Conservation (phyloP, 306 rosid genomes). For the Comarum palustre region DNA sequence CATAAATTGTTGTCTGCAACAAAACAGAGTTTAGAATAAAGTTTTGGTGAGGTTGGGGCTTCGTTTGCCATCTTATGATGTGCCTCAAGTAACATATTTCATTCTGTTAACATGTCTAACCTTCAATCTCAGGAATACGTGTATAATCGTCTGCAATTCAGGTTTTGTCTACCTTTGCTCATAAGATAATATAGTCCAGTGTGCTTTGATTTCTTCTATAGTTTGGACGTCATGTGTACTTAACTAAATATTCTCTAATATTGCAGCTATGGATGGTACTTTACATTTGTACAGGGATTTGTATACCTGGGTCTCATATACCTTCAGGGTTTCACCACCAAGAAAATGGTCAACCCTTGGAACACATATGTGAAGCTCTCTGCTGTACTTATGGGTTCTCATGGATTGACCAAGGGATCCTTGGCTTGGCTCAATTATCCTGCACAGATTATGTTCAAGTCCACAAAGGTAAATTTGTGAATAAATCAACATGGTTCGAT, state of each 20-base stretch:
- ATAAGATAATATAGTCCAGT: neutral
- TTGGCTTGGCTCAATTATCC: conserved; percentile 64
- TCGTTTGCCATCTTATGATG: neutral
- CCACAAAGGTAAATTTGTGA: conserved; percentile 42
- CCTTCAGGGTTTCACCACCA: conserved; percentile 55
- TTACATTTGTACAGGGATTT: conserved; percentile 68
- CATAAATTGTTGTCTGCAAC: neutral
- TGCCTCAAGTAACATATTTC: neutral
- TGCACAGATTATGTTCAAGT: conserved; percentile 72
- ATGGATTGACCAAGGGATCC: conserved; percentile 63
- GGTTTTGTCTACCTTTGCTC: conserved; percentile 26
- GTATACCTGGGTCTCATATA: conserved; percentile 46
- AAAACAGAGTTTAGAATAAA: neutral
- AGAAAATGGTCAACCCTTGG: conserved; percentile 65
- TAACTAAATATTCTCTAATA: neutral
- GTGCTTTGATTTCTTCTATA: neutral
- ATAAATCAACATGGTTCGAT: neutral
- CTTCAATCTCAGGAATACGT: conserved; percentile 48
- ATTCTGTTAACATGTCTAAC: neutral
- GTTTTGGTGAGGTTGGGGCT: neutral
- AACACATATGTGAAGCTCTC: conserved; percentile 57
- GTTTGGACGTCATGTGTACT: conserved; percentile 4
- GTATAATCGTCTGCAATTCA: conserved; percentile 57
- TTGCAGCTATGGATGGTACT: conserved; percentile 65
- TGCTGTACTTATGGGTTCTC: conserved; percentile 66